Evolutionary conservation across 345 rosid genomes (phyloP), one percentile per base, ranked within the genome.

Genomic region (Aegle marmelos): DNA sequence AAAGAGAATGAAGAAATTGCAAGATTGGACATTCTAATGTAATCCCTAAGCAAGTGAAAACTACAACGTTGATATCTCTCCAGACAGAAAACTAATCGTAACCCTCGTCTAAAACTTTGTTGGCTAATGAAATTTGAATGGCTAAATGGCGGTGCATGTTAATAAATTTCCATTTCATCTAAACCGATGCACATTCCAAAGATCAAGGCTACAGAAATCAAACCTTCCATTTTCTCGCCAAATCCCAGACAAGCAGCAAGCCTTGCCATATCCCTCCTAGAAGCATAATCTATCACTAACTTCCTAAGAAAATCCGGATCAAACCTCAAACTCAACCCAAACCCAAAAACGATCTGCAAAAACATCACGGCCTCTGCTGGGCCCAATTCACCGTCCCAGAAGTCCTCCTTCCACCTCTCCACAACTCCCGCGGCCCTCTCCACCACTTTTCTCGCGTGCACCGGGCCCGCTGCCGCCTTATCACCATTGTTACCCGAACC

Each of bases 341-440:
- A 88, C 25, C 86, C 86, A 53, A 84, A 78, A 73, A 86, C 89
- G 80, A 88, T 85, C 39, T 86, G 89, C 82, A 90, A 82, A 72
- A 86, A 84, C 91, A 86, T 85, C 3, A 88, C 89, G 0, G 90
- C 93, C 82, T 90, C 93, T 0, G 90, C 86, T 0, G 93, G 86
- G 27, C 91, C 89, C 21, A 58, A 73, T 7, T 79, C 81, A 16
- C 66, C 80, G 27, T 70, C 87, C 61, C 70, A 41, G 41, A 28
- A 24, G 41, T 80, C 83, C 48, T 67, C 79, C 77, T 79, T 90
- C 91, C 93, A 90, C 17, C 36, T 78, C 36, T 86, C 81, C 65
- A 85, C 72, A 24, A 87, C 54, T 68, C 69, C 70, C 9, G 34
- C 82, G 10, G 88, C 91, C 67, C 83, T 83, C 78, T 83, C 89